Base-by-base conservation (phyloP, 139 green algal genomes). In the Nannochloris sp. region DNA sequence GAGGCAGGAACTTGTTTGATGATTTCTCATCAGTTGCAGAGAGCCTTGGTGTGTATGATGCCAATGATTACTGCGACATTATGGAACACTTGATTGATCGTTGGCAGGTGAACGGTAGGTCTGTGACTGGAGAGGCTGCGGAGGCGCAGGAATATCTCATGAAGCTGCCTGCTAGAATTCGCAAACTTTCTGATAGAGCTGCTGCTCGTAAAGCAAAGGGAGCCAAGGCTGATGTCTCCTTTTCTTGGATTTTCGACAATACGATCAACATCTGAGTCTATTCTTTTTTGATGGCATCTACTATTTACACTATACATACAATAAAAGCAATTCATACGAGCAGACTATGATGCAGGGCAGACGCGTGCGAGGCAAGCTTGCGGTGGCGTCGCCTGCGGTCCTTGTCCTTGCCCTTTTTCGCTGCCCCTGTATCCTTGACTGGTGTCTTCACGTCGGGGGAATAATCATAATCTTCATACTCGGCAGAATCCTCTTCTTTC, bases 11-110 rank as follows among this genome's bases (percentile, higher is more conserved):
- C 66, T 82, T 95, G 33, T 95, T 95, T 67, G 59, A 81, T 68
- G 93, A 97, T 78, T 99, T 97, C 69, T 94, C 90, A 3, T 60
- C 77, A 5, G 91, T 99, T n/a, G 93, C 93, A 3, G 87, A 98
- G 77, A 55, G 40, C 23, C 55, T 66, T 12, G 61, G 46, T 16
- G 86, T 88, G 9, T 94, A 92, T 79, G 84, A 81, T 2, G 84
- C 85, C 20, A 64, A 83, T 33, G 93, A 99, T 79, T 99, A 99
- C 57, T 87, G 80, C 2, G 73, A 87, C 70, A 99, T 98, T 79
- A 90, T 97, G 82, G 85, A 75, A 49, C 68, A 75, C 29, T 79
- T 99, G 49, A 79, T 95, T 37, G 79, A 83, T 49, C 60, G 78
- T 20, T 97, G 91, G 91, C 50, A 92, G 8, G 67, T 96, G 3